Base-by-base conservation (phyloP, 208 protist genomes). In the Trypanosoma conorhini region DNA sequence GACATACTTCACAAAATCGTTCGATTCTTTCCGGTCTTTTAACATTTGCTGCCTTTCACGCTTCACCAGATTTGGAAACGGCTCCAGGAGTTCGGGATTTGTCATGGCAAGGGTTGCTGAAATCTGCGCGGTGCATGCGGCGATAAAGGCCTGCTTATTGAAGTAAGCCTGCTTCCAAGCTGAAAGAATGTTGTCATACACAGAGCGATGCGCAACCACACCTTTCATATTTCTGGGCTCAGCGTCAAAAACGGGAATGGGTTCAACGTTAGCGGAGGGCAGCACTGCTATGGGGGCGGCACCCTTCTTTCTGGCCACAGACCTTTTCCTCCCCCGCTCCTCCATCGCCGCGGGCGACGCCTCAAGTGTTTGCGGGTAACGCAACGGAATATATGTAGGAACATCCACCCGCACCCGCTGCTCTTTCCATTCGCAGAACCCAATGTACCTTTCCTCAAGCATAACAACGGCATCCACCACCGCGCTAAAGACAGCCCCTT, bases 1-100 rank as follows among this genome's bases (percentile, higher is more conserved):
- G 44, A 82, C 46, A 60, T 79, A 78, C 3, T 76, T 62, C 15
- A 77, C 78, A 68, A 79, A 82, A 5, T 52, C 42, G 3, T 12
- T 54, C 26, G 61, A 54, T 7, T 71, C 62, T 17, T 82, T 68
- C 54, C 68, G 74, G 42, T 77, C 57, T 42, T 54, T 33, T 22
- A 62, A 40, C 78, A 82, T 79, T 24, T 65, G 59, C 35, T 76
- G 69, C 55, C 35, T 52, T 48, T 76, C 78, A 31, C 62, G 40
- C 35, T 76, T 72, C 22, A n/a, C 42, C 12, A 59, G 15, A 7
- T 46, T 64, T 28, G 51, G 56, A 62, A 59, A 72, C 19, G 54
- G 62, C 7, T 70, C 50, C 4, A 76, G 22, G 5, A 62, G 31
- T 62, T 56, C 68, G 33, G 70, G 66, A 28, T 31, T 31, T 28